Evolutionary conservation across 1,284 basidiomycete species (phyloP).

Genomic region (Cryptococcus neoformans): DNA sequence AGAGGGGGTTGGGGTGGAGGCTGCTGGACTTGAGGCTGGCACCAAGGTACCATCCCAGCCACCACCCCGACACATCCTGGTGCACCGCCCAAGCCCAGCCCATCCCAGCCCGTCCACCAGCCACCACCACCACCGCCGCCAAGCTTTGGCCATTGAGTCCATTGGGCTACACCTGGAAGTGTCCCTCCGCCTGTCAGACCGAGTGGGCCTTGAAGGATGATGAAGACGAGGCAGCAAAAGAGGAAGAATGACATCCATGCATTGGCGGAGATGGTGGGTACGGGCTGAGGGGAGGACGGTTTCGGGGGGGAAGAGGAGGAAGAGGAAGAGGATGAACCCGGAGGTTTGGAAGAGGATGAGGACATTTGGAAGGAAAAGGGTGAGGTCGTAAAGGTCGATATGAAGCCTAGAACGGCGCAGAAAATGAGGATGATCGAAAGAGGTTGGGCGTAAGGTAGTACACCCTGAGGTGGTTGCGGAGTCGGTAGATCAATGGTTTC

Average conservation of each 20-base stretch:
- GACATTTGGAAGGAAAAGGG: slow-evolving; percentile 10
- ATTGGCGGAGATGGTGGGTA: slow-evolving; percentile 31
- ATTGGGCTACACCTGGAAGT: not conserved
- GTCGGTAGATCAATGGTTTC: slow-evolving; percentile 4
- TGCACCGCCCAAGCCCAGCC: slow-evolving; percentile 11
- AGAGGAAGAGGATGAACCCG: slow-evolving; percentile 1
- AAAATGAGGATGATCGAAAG: slow-evolving; percentile 14
- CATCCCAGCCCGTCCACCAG: not conserved
- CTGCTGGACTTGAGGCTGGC: slow-evolving; percentile 9
- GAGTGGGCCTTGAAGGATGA: slow-evolving; percentile 39
- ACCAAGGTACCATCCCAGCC: slow-evolving; percentile 31
- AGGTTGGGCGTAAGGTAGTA: slow-evolving; percentile 14
- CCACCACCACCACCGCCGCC: not conserved
- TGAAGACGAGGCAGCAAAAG: slow-evolving; percentile 35
- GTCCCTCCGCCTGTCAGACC: slow-evolving; percentile 21
- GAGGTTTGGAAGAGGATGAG: slow-evolving; percentile 10
- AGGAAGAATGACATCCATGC: slow-evolving; percentile 43
- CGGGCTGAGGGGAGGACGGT: slow-evolving; percentile 14
- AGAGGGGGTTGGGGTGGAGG: not conserved
- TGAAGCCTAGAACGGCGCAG: slow-evolving; percentile 16
- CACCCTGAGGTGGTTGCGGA: not conserved
- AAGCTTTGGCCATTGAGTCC: slow-evolving; percentile 3
- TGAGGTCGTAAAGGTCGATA: slow-evolving; percentile 16
- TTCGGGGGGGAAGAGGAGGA: slow-evolving; percentile 7
- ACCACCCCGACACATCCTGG: slow-evolving; percentile 32